A percentile compares a stretch with the other conserved stretches of the same genome.
phyloP scores from a whole-genome alignment of 495 filamentous ascomycete species.

The Hypomontagnella submonticulosa region DNA sequence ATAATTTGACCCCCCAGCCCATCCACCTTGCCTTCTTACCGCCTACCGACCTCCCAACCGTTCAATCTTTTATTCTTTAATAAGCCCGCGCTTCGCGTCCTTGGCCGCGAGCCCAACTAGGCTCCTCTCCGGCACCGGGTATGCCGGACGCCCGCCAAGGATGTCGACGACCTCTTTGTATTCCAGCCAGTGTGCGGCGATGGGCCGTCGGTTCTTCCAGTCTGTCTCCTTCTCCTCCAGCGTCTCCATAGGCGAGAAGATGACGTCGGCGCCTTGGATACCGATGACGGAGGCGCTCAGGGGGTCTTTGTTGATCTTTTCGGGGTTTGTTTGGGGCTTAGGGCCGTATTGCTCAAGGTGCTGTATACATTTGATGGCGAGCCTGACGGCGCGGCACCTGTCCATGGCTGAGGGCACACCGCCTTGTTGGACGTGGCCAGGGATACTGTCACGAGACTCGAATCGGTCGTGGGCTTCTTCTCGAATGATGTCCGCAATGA shows the following conservation, averaged over 20 bases:
- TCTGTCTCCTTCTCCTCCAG: conserved; percentile 89
- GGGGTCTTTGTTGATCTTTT: conserved; percentile 75
- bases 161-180: conserved; percentile 86
- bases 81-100: conserved; percentile 64
- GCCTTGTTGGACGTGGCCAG: conserved; percentile 97
- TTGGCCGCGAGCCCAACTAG: conserved; percentile 62
- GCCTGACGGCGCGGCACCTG: conserved; percentile 87
- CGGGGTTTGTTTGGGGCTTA: conserved; percentile 59
- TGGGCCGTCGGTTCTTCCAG: conserved; percentile 89
- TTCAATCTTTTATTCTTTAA: conserved; percentile 9
- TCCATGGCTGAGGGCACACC: conserved; percentile 96
- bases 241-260: conserved; percentile 80
- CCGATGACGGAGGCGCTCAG: conserved; percentile 85
- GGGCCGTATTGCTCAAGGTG: conserved; percentile 83
- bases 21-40: conserved; percentile 11
- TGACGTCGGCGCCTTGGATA: conserved; percentile 87
- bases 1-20: conserved; percentile 22
- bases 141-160: conserved; percentile 74
- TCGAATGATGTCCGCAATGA: conserved; percentile 94
- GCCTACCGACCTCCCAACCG: neutral
- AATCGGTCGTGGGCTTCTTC: conserved; percentile 93
- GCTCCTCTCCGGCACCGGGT: conserved; percentile 55
- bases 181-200: conserved; percentile 83
- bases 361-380: conserved; percentile 91
- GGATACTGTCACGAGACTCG: conserved; percentile 91